Conservation (phyloP, 2,329 filamentous ascomycete species). For the Periconia digitata region DNA sequence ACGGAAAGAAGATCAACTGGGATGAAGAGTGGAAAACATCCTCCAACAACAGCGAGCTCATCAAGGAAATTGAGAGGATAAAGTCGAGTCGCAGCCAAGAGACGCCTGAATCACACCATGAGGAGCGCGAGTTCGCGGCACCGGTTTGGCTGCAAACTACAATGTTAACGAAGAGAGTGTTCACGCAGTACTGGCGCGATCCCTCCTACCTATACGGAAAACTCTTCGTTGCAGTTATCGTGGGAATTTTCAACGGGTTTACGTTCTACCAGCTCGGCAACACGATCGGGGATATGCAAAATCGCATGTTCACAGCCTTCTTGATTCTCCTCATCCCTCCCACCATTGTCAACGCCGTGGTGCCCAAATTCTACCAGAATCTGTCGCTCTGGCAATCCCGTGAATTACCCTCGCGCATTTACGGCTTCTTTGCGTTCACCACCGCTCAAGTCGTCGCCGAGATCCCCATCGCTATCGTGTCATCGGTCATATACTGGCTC, state of each 20-base stretch:
- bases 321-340: slow-evolving; percentile 62
- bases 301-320: slow-evolving; percentile 75
- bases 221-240: slow-evolving; percentile 69
- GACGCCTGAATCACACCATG: slow-evolving; percentile 28
- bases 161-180: slow-evolving; percentile 69
- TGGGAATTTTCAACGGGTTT: slow-evolving; percentile 78
- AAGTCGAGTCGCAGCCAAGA: slow-evolving; percentile 58
- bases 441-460: slow-evolving; percentile 73
- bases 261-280: slow-evolving; percentile 73
- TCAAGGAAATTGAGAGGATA: slow-evolving; percentile 67
- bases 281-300: slow-evolving; percentile 69
- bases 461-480: slow-evolving; percentile 68
- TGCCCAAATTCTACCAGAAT: slow-evolving; percentile 78
- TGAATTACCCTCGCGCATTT: slow-evolving; percentile 73
- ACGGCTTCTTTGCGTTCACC: slow-evolving; percentile 75
- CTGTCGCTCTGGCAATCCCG: slow-evolving; percentile 72
- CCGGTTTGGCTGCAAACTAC: slow-evolving; percentile 63
- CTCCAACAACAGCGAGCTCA: slow-evolving; percentile 59
- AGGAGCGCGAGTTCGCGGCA: slow-evolving; percentile 64
- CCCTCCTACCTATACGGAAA: slow-evolving; percentile 77
- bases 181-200: slow-evolving; percentile 74
- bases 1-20: slow-evolving; percentile 67
- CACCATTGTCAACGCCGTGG: slow-evolving; percentile 70
- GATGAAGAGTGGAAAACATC: slow-evolving; percentile 73
- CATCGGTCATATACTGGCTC: slow-evolving; percentile 67